Evolutionary conservation across 2,329 filamentous ascomycete species (phyloP), one percentile per base, ranked within the genome.

Genomic region (Fusarium coicis): DNA sequence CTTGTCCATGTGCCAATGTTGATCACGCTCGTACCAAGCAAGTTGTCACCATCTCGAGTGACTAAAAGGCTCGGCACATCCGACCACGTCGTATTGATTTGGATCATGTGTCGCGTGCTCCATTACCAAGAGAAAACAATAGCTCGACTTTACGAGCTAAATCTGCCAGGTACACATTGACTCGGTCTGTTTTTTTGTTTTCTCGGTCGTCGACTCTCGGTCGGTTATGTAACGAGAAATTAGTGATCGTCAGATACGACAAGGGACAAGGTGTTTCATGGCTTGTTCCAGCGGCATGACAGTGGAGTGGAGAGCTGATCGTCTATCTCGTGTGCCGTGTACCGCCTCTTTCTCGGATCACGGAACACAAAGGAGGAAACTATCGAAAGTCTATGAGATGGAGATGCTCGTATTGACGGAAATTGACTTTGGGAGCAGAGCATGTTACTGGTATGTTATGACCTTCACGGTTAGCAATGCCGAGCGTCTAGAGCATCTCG

Each of bases 81-180:
- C 69, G 64, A 65, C 54, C 47, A 50, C 34, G 39, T 46, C 37
- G 49, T 54, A 42, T 47, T 46, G 19, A 10, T 53, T 56, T 46
- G 52, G 52, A 63, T 39, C 36, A 55, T 52, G 34, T 47, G 69
- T 72, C 70, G 70, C 65, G 70, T 72, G 70, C 58, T 36, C 55
- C 26, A 55, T 42, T 60, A 54, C 50, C 50, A 54, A 18, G 50
- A 72, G 53, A 54, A 61, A 68, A 10, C 37, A 54, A 23, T 30
- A 32, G 28, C 49, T 49, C 40, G 37, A 63, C 60, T 62, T 50
- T 39, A 53, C 19, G 42, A 36, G 8, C 37, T 65, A n/a, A 21
- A n/a, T 21, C 14, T 28, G 10, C 34, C 15, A 54, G 50, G 23
- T 37, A 21, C 14, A 44, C n/a, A n/a, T 16, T 23, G 10, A 44